Conservation (phyloP, 2,329 filamentous ascomycete genomes). For the Hypoxylon sp. region DNA sequence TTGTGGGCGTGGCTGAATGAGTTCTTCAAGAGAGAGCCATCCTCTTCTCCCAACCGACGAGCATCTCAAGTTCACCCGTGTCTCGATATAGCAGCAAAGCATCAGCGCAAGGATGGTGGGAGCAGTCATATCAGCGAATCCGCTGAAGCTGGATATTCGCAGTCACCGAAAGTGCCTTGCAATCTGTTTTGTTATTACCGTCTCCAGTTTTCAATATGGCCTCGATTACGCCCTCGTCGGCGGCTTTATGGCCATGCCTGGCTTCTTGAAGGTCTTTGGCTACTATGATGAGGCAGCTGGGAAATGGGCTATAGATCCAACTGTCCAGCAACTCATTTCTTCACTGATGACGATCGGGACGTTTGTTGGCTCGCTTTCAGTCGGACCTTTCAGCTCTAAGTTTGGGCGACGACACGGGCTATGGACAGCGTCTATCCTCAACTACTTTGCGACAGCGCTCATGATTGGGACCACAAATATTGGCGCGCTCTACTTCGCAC, state of each 20-base stretch:
- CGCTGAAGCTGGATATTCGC: slow-evolving; percentile 50
- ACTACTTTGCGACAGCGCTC: slow-evolving; percentile 51
- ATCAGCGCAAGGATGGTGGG: slow-evolving; percentile 28
- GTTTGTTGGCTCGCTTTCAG: slow-evolving; percentile 52
- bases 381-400: slow-evolving; percentile 52
- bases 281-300: slow-evolving; percentile 49
- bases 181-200: slow-evolving; percentile 52
- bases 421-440: slow-evolving; percentile 51
- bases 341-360: slow-evolving; percentile 56
- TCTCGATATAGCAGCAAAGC: slow-evolving; percentile 2
- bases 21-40: slow-evolving; percentile 11
- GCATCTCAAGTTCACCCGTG: slow-evolving; percentile 2
- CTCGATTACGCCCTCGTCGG: slow-evolving; percentile 55
- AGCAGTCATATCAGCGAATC: slow-evolving; percentile 50
- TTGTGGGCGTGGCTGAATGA: background rate
- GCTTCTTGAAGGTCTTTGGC: slow-evolving; percentile 56
- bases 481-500: slow-evolving; percentile 52
- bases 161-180: slow-evolving; percentile 52
- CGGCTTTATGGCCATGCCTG: slow-evolving; percentile 57
- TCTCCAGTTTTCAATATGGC: slow-evolving; percentile 56
- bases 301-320: slow-evolving; percentile 55
- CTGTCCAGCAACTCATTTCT: slow-evolving; percentile 56
- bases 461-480: slow-evolving; percentile 53
- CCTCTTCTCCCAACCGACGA: slow-evolving; percentile 1
- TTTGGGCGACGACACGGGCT: slow-evolving; percentile 51